Percentiles rank a stretch among this genome's conserved stretches.
phyloP scores from a whole-genome alignment of 23 red algal species.

The Gracilaria vermiculophylla region DNA sequence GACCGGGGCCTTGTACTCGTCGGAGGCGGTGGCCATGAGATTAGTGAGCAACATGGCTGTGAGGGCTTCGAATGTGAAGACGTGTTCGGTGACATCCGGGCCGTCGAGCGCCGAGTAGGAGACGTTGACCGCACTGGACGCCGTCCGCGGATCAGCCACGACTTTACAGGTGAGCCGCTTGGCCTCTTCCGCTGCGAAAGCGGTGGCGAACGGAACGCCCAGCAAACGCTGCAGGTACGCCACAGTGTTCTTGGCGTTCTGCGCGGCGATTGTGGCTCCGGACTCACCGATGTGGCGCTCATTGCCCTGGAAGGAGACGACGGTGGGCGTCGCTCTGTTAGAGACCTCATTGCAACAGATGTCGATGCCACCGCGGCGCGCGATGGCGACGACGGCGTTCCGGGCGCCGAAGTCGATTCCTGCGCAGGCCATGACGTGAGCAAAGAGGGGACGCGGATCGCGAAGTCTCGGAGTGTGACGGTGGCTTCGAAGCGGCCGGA shows the following conservation, averaged over 20 bases:
- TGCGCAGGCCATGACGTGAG: constrained; percentile 80
- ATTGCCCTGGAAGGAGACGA: constrained; percentile 83
- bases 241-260: constrained; percentile 84
- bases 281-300: constrained; percentile 94
- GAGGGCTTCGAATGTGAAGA: constrained; percentile 68
- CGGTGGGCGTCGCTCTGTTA: constrained; percentile 84
- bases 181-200: constrained; percentile 37
- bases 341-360: constrained; percentile 92
- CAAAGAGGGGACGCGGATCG: background rate
- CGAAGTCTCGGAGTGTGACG: background rate
- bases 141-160: constrained; percentile 18
- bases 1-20: constrained; percentile 74
- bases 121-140: constrained; percentile 38
- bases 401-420: constrained; percentile 97
- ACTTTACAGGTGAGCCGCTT: constrained; percentile 29
- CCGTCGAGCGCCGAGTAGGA: constrained; percentile 56
- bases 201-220: constrained; percentile 48
- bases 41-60: constrained; percentile 72
- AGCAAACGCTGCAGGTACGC: constrained; percentile 85
- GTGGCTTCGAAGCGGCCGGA: background rate
- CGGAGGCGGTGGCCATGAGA: constrained; percentile 65
- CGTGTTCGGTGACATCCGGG: constrained; percentile 2
- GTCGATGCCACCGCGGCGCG: constrained; percentile 94
- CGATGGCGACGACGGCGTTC: constrained; percentile 92
- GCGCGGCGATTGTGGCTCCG: constrained; percentile 73